Base-by-base conservation (phyloP, 1,284 basidiomycete genomes). In the Phlebopus sp. region DNA sequence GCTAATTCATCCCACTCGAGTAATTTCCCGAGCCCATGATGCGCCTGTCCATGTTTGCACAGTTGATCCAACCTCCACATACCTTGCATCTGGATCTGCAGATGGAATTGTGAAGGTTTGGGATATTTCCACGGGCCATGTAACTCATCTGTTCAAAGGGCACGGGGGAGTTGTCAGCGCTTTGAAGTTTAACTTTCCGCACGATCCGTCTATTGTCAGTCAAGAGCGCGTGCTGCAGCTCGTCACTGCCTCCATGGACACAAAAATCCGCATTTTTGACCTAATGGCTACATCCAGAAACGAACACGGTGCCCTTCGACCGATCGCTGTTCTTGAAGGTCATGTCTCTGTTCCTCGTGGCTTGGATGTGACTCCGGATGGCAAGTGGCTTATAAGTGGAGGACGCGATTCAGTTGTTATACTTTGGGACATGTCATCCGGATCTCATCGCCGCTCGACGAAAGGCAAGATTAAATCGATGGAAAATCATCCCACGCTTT, bases 91-190 rank as follows among this genome's bases (percentile, higher is more conserved):
- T 6, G 97, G 95, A 1, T 90, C 93, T 8, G 91, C 94, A 4
- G 97, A 99, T 59, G 96, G 97, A 13, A 81, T 91, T 17, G 96
- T 97, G 47, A 98, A 98, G 74, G 90, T 99, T 8, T 99, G 94
- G 93, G 90, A 98, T 65, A 81, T 96, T 38, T 71, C 77, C 3
- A 84, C 85, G 15, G 96, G 93, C 8, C 95, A 87, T 66, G 83
- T 91, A 35, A 99, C 97, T 0, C 97, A 99, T 67, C 79, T 94
- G 11, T 95, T 97, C 76, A 90, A 90, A 61, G 96, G 96, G 9
- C 97, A 98, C 62, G 97, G 95, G 6, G 96, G 97, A 14, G 90
- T 97, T 44, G 88, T 98, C 58, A 92, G 90, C 53, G 90, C 97
- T 8, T 74, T 97, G 44, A 74, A 79, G 37, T 97, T 96, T 70